Evolutionary conservation across 2,329 filamentous ascomycete species (phyloP).

Genomic region (Alternaria gansuensis): DNA sequence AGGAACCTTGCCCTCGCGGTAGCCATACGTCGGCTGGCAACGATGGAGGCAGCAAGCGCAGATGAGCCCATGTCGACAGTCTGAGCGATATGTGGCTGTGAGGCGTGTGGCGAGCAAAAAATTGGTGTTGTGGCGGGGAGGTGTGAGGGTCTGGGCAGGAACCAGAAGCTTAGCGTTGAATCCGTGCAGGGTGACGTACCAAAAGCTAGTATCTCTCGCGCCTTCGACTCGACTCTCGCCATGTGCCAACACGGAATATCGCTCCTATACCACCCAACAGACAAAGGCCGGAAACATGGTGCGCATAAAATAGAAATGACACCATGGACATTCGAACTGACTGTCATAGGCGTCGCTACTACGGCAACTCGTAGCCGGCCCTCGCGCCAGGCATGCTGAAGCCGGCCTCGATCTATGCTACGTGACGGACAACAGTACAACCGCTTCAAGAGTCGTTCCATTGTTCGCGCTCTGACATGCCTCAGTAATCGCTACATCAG

Average conservation of each 20-base stretch:
- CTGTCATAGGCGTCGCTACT: constrained; percentile 63
- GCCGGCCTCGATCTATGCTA: constrained; percentile 94
- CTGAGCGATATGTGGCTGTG: neutral
- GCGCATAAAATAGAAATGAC: neutral
- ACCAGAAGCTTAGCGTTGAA: constrained; percentile 12
- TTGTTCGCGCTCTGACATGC: constrained; percentile 51
- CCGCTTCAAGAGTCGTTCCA: constrained; percentile 46
- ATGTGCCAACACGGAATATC: constrained; percentile 14
- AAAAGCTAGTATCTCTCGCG: constrained; percentile 7
- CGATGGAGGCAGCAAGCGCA: too few relatives aligned
- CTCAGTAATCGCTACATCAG: constrained; percentile 75
- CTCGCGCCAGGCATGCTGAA: constrained; percentile 83
- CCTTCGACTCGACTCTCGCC: constrained; percentile 3
- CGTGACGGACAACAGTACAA: constrained; percentile 77
- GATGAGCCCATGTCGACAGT: neutral
- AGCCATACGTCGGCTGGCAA: neutral
- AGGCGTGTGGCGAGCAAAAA: neutral
- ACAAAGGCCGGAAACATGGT: constrained; percentile 15
- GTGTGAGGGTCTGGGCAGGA: constrained; percentile 7
- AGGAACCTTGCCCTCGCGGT: neutral
- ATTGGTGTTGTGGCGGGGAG: neutral
- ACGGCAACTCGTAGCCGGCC: constrained; percentile 89
- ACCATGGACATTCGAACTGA: neutral
- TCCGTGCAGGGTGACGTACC: constrained; percentile 18
- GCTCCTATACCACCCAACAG: neutral